Evolutionary conservation across 2,329 filamentous ascomycete genomes (phyloP).

Genomic region (Metarhizium album): DNA sequence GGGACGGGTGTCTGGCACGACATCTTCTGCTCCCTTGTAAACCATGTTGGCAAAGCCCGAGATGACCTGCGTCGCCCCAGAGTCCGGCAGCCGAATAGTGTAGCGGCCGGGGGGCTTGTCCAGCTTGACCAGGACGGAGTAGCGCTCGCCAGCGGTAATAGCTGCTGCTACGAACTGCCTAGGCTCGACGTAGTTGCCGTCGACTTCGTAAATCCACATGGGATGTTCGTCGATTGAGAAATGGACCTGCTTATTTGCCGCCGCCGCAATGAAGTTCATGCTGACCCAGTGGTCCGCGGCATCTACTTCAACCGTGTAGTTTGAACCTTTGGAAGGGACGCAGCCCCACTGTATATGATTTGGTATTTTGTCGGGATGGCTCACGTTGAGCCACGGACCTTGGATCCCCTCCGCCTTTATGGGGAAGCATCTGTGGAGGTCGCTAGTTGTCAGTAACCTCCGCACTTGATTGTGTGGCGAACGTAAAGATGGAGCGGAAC

Average conservation of each 20-base stretch:
- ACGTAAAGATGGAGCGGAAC: too few relatives aligned
- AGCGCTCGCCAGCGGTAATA: constrained; percentile 24
- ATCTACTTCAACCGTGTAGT: constrained; percentile 3
- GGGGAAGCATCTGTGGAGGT: too few relatives aligned
- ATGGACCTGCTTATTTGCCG: constrained; percentile 8
- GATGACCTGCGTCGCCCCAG: constrained; percentile 12
- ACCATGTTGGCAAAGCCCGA: neutral
- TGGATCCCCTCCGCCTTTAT: too few relatives aligned
- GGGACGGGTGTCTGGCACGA: too few relatives aligned
- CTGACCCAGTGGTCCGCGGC: neutral
- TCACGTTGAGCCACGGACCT: too few relatives aligned
- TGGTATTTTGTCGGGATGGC: too few relatives aligned
- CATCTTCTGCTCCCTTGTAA: neutral
- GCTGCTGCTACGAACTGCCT: constrained; percentile 13
- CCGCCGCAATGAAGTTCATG: too few relatives aligned
- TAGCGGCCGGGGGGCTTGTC: constrained; percentile 25
- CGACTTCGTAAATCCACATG: constrained; percentile 31
- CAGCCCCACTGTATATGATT: too few relatives aligned
- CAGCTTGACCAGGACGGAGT: constrained; percentile 27
- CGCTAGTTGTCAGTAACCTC: too few relatives aligned
- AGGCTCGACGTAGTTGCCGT: constrained; percentile 31
- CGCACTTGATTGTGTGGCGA: too few relatives aligned
- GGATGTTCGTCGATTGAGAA: constrained; percentile 30
- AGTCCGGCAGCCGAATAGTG: constrained; percentile 19
- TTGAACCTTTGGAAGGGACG: too few relatives aligned